A percentile compares a stretch with the other conserved stretches of the same genome.
Conservation (phyloP, 75 land plant genomes). For the Adiantum capillusveneris region DNA sequence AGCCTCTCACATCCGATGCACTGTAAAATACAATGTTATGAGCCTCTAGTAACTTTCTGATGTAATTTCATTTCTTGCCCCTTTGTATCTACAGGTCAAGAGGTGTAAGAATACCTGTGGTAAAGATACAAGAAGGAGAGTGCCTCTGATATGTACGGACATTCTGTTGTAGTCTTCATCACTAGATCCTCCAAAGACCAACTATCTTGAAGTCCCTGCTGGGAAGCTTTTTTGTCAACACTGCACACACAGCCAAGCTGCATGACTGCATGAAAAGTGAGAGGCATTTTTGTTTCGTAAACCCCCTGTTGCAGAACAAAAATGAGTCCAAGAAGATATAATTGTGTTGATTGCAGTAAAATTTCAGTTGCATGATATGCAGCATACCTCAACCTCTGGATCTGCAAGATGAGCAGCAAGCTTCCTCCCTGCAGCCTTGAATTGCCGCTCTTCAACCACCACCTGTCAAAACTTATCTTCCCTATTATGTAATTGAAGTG, state of each 20-base stretch:
- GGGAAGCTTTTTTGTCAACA: constrained; percentile 58
- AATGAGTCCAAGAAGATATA: not conserved
- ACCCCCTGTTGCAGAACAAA: constrained; percentile 56
- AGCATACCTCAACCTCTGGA: constrained; percentile 92
- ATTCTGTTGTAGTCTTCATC: constrained; percentile 97
- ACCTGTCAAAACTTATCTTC: too few species aligned
- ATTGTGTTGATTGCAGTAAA: too few species aligned
- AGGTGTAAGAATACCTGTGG: constrained; percentile 74
- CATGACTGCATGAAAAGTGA: constrained; percentile 51
- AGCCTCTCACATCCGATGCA: constrained; percentile 69
- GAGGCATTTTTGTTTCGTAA: constrained; percentile 86
- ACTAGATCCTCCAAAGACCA: constrained; percentile 75
- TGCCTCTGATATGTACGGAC: constrained; percentile 55
- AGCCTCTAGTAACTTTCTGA: not conserved
- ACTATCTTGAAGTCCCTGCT: constrained; percentile 43
- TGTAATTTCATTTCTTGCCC: not conserved
- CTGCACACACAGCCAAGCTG: constrained; percentile 95
- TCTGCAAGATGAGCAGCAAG: constrained; percentile 92
- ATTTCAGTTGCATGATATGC: too few species aligned
- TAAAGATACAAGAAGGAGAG: constrained; percentile 76
- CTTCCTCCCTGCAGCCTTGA: constrained; percentile 61
- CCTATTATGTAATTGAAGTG: too few species aligned
- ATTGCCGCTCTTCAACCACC: constrained; percentile 69
- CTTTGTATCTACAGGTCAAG: not conserved
- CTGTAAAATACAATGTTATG: constrained; percentile 46